Percentiles rank a stretch among this genome's conserved stretches.
Conservation (phyloP, 2,329 filamentous ascomycete genomes). For the Cladosporium sp. region DNA sequence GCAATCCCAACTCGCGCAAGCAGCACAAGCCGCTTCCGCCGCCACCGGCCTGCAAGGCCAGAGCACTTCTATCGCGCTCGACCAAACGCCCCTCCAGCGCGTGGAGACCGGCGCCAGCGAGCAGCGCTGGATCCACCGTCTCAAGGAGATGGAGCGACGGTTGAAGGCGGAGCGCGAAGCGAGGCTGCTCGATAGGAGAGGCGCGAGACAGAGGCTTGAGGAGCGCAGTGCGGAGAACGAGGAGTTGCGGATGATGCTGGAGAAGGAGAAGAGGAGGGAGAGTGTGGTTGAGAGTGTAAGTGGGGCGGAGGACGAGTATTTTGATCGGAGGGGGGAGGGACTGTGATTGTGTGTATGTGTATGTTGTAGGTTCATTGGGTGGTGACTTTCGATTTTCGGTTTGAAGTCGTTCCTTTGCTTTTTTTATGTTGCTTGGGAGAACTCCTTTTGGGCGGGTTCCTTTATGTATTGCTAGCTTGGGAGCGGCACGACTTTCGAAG, state of each 20-base stretch:
- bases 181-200: constrained; percentile 77
- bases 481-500: neutral
- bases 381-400: too few species aligned
- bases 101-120: constrained; percentile 48
- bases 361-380: too few species aligned
- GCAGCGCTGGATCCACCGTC: constrained; percentile 79
- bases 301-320: constrained; percentile 17
- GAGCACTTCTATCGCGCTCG: constrained; percentile 49
- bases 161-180: constrained; percentile 89
- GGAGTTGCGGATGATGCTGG: constrained; percentile 66
- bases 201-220: constrained; percentile 76
- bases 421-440: neutral
- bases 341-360: neutral
- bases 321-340: constrained; percentile 6
- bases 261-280: constrained; percentile 53
- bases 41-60: constrained; percentile 33
- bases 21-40: constrained; percentile 15
- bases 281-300: constrained; percentile 16
- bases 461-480: constrained; percentile 7
- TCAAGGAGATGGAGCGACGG: constrained; percentile 84
- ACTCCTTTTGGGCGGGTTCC: neutral
- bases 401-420: too few species aligned
- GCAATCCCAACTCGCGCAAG: constrained; percentile 18
- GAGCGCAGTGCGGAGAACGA: constrained; percentile 75
- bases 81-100: constrained; percentile 33